Percentiles rank a stretch among this genome's conserved stretches.
phyloP scores from a whole-genome alignment of 345 rosid genomes.

The Rhizophora mangle region DNA sequence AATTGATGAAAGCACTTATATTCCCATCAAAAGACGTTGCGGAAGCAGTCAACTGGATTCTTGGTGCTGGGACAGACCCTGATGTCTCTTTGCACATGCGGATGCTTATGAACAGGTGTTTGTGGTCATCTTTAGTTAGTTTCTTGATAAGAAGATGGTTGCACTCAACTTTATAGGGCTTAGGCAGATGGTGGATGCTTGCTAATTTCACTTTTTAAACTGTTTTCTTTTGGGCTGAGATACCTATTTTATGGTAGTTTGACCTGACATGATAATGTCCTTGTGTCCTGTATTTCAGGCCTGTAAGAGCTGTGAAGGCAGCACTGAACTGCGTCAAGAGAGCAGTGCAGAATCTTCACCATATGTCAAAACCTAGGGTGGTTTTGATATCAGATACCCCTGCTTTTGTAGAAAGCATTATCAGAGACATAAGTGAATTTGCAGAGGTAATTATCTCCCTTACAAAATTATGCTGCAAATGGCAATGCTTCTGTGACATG shows the following conservation, averaged over 20 bases:
- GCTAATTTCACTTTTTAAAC: too few species aligned
- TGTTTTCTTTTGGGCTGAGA: too few species aligned
- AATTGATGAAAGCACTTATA: constrained; percentile 75
- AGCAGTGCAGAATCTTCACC: constrained; percentile 40
- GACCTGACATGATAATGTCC: constrained; percentile 7
- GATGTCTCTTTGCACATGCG: constrained; percentile 88
- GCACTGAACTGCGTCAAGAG: constrained; percentile 63
- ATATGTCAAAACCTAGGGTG: constrained; percentile 50
- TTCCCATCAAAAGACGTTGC: constrained; percentile 75
- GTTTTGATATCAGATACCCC: constrained; percentile 91
- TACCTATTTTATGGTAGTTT: neutral
- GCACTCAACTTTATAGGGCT: neutral
- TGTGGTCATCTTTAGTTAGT: neutral
- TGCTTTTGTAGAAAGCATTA: constrained; percentile 49
- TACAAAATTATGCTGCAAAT: constrained; percentile 6
- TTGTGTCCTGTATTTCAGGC: constrained; percentile 42
- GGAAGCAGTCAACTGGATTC: constrained; percentile 77
- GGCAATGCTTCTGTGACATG: neutral
- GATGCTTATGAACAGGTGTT: constrained; percentile 84
- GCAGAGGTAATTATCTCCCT: constrained; percentile 64
- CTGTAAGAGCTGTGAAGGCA: constrained; percentile 72
- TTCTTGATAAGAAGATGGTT: neutral
- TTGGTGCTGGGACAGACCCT: constrained; percentile 59
- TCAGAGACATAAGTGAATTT: constrained; percentile 51
- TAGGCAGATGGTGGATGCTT: too few species aligned